Evolutionary conservation across 768 basidiomycete species (phyloP).

Genomic region (Kwoniella dejecticola): DNA sequence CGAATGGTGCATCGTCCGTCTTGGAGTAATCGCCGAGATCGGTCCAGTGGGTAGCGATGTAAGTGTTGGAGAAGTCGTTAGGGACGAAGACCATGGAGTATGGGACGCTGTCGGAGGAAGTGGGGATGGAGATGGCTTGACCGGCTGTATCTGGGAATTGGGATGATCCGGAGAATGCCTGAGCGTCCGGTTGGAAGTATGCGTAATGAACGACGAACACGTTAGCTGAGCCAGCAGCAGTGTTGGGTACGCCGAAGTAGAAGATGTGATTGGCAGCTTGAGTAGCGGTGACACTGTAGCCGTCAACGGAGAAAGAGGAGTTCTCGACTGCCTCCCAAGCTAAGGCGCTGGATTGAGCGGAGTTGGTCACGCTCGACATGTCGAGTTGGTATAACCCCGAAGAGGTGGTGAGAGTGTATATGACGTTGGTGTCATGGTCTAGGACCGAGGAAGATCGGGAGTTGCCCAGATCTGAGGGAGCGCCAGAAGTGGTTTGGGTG

Average conservation of each 20-base stretch:
- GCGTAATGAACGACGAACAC: constrained; percentile 88
- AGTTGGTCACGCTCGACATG: constrained; percentile 67
- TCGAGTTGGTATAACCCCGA: constrained; percentile 66
- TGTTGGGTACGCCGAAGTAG: constrained; percentile 72
- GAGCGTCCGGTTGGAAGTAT: constrained; percentile 66
- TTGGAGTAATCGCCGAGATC: constrained; percentile 42
- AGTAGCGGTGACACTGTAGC: constrained; percentile 76
- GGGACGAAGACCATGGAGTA: constrained; percentile 74
- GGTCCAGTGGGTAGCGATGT: constrained; percentile 63
- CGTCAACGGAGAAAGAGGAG: constrained; percentile 62
- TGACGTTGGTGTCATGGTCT: constrained; percentile 91
- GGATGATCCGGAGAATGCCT: constrained; percentile 63
- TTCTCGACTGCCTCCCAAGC: constrained; percentile 68
- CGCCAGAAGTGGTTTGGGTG: constrained; percentile 62
- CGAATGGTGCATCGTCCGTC: constrained; percentile 47
- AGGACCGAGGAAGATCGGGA: constrained; percentile 69
- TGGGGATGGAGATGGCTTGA: constrained; percentile 71
- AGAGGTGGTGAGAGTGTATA: constrained; percentile 62
- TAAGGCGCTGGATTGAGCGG: constrained; percentile 62
- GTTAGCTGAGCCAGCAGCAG: constrained; percentile 68
- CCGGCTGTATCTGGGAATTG: constrained; percentile 70
- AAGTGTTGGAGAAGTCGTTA: constrained; percentile 70
- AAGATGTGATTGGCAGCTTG: constrained; percentile 82
- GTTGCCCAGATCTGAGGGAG: constrained; percentile 60
- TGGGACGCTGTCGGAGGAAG: constrained; percentile 60